Conservation (phyloP, 2,329 filamentous ascomycete species). For the Daldinia sp. region DNA sequence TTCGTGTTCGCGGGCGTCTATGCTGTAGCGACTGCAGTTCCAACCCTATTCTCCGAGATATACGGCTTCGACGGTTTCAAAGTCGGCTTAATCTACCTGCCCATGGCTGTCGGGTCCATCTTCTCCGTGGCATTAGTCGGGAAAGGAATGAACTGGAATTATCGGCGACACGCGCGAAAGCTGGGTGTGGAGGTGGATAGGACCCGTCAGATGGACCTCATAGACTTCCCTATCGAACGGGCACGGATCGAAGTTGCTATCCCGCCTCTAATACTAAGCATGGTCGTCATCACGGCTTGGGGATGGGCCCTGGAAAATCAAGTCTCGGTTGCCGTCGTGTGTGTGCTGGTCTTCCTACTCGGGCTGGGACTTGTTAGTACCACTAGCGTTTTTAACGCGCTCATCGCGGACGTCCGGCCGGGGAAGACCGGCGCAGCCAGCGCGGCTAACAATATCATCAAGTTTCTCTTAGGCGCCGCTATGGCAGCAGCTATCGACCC, state of each 20-base stretch:
- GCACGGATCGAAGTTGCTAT: conserved; percentile 66
- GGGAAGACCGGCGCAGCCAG: conserved; percentile 69
- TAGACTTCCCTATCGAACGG: conserved; percentile 64
- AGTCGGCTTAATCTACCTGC: conserved; percentile 65
- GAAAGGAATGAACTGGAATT: conserved; percentile 72
- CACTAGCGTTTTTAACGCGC: conserved; percentile 69
- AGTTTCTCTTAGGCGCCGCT: conserved; percentile 69
- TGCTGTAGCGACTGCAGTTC: conserved; percentile 63
- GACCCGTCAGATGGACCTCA: conserved; percentile 65
- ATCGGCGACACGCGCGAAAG: conserved; percentile 70
- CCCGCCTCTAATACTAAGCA: conserved; percentile 65
- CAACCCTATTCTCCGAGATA: conserved; percentile 61
- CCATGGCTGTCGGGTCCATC: conserved; percentile 64
- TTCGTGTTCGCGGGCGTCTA: conserved; percentile 69
- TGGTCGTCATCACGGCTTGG: conserved; percentile 65
- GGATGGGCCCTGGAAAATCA: conserved; percentile 68
- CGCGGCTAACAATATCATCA: conserved; percentile 71
- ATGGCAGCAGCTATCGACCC: conserved; percentile 70
- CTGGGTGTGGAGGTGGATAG: conserved; percentile 70
- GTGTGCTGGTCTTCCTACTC: conserved; percentile 68
- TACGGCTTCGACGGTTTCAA: conserved; percentile 63
- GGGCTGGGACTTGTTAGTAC: conserved; percentile 68
- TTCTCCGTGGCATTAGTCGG: conserved; percentile 64
- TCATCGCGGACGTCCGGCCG: conserved; percentile 72
- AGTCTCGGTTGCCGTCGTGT: conserved; percentile 62